Base-by-base conservation (phyloP, 2,329 filamentous ascomycete genomes). In the Penicillium thymicola region DNA sequence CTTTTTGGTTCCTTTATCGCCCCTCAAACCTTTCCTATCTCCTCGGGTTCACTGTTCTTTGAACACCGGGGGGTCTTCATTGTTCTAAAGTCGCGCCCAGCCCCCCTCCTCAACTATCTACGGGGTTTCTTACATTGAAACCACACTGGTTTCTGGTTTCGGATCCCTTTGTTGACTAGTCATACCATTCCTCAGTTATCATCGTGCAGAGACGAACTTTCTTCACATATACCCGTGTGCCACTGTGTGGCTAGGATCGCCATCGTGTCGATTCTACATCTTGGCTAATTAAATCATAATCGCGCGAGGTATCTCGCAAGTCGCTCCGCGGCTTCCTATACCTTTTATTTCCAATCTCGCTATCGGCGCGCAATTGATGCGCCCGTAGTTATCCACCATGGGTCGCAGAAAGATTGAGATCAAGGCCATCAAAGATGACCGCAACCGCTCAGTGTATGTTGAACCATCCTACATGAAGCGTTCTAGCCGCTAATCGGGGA, bases 351-450 rank as follows among this genome's bases (percentile, higher is more conserved):
- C 34, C 54, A 42, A 14, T 28, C 18, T 37, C 48, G 16, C 51
- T 45, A 41, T 45, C 37, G 38, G 51, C 40, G 49, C 59, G 59
- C 56, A 43, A 47, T 46, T 50, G 38, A 21, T 52, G 59, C 61
- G 56, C 58, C 52, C 51, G 44, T 57, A 58, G 46, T 34, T 40
- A 8, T 38, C 43, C 57, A 60, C 27, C 51, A 99, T 99, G 94
- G 94, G 94, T 76, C 88, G 94, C 77, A 87, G 94, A 84, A 99
- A 99, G 86, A 99, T 99, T 74, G 94, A 97, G 81, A 97, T 99
- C 82, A 97, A 97, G 80, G 91, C 93, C 67, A 97, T 97, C 83
- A 97, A 96, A 79, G 92, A 97, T 86, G 92, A 97, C 78, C 87
- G 92, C 70, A 97, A 97, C 74, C 91, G 92, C 74, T 96, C 92